Evolutionary conservation across 306 rosid genomes (phyloP).

Genomic region (Oxytropis ochrocephala): DNA sequence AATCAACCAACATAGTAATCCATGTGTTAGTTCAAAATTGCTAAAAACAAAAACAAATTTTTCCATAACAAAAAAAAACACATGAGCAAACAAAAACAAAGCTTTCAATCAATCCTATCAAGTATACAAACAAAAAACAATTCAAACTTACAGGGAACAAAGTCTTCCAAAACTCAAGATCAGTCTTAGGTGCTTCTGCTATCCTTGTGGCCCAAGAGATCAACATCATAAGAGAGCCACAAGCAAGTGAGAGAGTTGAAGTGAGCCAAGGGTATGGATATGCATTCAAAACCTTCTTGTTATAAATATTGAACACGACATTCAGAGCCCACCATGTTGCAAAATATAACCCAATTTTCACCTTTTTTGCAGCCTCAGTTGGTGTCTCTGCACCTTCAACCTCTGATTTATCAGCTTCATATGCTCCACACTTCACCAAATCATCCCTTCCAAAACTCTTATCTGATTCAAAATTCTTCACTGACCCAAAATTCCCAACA

Average conservation of each 20-base stretch:
- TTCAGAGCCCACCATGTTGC: conserved; percentile 98
- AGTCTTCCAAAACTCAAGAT: conserved; percentile 89
- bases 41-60: not conserved
- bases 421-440: conserved; percentile 53
- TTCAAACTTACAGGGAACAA: conserved; percentile 75
- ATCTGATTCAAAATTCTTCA: conserved; percentile 22
- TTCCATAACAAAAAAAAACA: not conserved
- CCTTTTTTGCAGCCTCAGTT: conserved; percentile 65
- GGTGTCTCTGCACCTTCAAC: conserved; percentile 27
- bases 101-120: conserved; percentile 23
- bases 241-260: conserved; percentile 89
- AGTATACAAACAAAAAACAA: conserved; percentile 39
- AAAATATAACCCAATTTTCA: conserved; percentile 83
- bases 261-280: conserved; percentile 97
- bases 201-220: conserved; percentile 82
- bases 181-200: conserved; percentile 92
- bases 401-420: conserved; percentile 66
- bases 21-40: not conserved
- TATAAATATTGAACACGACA: conserved; percentile 91
- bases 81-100: conserved; percentile 27
- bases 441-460: conserved; percentile 14
- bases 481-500: conserved; percentile 17
- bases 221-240: conserved; percentile 94
- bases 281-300: conserved; percentile 97
- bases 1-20: conserved; percentile 7